These are phyloP conservation scores for Tremella fuciformis DNA, from an alignment of 768 basidiomycete species.

Conservation along the genomic window DNA sequence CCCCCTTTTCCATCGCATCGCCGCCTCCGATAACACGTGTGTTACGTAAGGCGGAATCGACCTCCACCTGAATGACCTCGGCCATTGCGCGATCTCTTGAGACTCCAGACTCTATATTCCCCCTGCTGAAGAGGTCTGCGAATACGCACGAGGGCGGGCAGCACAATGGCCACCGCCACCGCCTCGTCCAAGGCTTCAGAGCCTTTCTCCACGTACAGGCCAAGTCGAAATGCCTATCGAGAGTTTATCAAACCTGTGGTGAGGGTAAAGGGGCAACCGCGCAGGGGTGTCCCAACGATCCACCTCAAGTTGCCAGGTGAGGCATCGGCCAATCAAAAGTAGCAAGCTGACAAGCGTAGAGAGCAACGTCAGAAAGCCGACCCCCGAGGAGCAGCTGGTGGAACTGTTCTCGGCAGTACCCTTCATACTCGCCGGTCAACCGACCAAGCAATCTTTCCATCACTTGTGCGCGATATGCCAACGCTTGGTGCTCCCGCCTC, in stretches of 20 bases:
- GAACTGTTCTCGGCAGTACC: conserved; percentile 22
- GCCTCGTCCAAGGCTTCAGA: neutral
- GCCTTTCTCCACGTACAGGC: neutral
- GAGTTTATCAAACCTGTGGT: neutral
- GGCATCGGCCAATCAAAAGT: neutral
- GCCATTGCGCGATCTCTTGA: no score
- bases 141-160: no score
- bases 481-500: conserved; percentile 30
- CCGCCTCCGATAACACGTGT: no score
- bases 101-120: no score
- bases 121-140: no score
- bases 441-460: conserved; percentile 29
- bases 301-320: neutral
- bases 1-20: no score
- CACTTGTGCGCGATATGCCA: conserved; percentile 31
- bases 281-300: neutral
- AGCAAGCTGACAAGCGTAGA: neutral
- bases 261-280: neutral
- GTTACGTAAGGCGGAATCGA: no score
- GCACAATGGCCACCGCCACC: neutral
- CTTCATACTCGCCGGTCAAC: conserved; percentile 24
- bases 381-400: conserved; percentile 20
- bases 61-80: no score
- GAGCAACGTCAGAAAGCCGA: conserved; percentile 5
- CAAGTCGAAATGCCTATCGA: neutral